Evolutionary conservation across 2,329 filamentous ascomycete genomes (phyloP).

Genomic region (Mycosphaerella arachidis): DNA sequence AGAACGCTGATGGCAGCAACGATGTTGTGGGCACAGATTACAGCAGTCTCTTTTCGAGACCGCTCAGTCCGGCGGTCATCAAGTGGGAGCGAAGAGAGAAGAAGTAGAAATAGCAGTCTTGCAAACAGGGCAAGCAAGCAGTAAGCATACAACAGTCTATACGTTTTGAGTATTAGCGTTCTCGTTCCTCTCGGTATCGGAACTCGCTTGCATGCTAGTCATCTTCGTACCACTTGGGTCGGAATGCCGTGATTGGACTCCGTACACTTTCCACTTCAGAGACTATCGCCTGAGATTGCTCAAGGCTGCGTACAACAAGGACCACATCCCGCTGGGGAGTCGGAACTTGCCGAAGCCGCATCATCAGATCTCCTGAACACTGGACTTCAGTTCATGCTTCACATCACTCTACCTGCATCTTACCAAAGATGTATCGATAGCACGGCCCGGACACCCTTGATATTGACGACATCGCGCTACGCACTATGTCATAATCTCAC

Average conservation of each 20-base stretch:
- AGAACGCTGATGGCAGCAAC: conserved; percentile 66
- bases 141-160: background rate
- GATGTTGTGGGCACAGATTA: conserved; percentile 67
- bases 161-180: background rate
- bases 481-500: background rate
- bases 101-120: conserved; percentile 10
- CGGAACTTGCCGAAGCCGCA: background rate
- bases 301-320: background rate
- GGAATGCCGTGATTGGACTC: no score
- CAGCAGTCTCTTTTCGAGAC: conserved; percentile 48
- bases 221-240: no score
- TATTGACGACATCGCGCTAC: background rate
- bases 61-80: conserved; percentile 51
- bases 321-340: background rate
- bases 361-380: background rate
- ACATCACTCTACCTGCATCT: background rate
- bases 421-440: background rate
- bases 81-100: conserved; percentile 66
- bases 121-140: background rate
- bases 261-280: no score
- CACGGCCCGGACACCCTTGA: no score
- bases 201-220: no score
- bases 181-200: background rate
- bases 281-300: background rate
- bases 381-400: background rate